Conservation (phyloP, 2,329 filamentous ascomycete species). For the Arthrinium phaeospermum region DNA sequence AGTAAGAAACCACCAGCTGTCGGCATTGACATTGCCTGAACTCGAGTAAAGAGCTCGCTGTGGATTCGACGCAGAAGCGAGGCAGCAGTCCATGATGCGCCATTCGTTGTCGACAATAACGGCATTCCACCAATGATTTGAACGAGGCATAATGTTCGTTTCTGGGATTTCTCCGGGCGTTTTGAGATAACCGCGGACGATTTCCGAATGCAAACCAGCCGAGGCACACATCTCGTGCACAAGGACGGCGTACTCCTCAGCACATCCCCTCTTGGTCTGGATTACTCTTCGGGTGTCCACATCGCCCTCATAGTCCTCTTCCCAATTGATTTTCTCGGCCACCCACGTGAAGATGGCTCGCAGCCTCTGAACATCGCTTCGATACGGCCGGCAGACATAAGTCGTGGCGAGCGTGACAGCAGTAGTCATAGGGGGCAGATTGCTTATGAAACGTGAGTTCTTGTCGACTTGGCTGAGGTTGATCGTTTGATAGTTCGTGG, state of each 20-base stretch:
- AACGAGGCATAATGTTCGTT: conserved; percentile 78
- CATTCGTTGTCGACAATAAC: conserved; percentile 93
- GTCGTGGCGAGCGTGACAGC: conserved; percentile 83
- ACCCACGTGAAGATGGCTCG: conserved; percentile 98
- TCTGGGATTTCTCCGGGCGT: conserved; percentile 84
- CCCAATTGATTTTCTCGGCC: conserved; percentile 92
- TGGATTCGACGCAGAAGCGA: conserved; percentile 91
- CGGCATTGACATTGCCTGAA: conserved; percentile 71
- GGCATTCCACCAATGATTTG: conserved; percentile 98
- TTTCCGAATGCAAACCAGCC: conserved; percentile 85
- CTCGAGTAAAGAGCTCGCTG: conserved; percentile 79
- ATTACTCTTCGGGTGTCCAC: conserved; percentile 85
- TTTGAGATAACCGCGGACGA: conserved; percentile 90
- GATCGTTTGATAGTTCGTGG: conserved; percentile 79
- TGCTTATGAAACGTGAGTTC: conserved; percentile 88
- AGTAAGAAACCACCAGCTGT: conserved; percentile 93
- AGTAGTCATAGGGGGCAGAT: conserved; percentile 80
- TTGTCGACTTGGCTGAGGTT: conserved; percentile 93
- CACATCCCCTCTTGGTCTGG: conserved; percentile 80
- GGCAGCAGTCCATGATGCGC: conserved; percentile 93
- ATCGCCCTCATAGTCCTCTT: conserved; percentile 89
- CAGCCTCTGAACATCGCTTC: conserved; percentile 90
- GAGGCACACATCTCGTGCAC: conserved; percentile 94
- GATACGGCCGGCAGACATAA: conserved; percentile 91
- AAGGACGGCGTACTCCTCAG: conserved; percentile 86